Conservation (phyloP, 148 eudicot genomes). For the Vaccinium corymbosum region DNA sequence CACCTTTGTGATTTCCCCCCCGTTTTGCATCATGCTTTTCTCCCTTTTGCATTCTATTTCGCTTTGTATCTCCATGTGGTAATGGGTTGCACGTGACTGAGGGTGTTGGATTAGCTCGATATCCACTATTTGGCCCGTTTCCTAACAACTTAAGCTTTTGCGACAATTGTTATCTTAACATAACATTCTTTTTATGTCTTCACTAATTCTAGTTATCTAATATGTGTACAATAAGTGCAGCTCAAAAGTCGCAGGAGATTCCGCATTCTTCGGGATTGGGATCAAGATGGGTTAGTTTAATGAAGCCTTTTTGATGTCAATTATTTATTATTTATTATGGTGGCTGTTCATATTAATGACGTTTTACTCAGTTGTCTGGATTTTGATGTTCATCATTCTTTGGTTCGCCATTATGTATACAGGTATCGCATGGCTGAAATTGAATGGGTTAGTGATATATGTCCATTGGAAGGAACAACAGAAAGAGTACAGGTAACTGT, state of each 20-base stretch:
- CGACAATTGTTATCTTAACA: neutral
- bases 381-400: slow-evolving; percentile 2
- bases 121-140: neutral
- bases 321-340: neutral
- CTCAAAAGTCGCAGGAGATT: slow-evolving; percentile 96
- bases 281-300: slow-evolving; percentile 89
- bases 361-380: slow-evolving; percentile 2
- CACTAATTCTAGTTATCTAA: slow-evolving; percentile 4
- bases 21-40: neutral
- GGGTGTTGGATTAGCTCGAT: neutral
- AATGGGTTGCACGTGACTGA: neutral
- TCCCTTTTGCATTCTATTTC: neutral
- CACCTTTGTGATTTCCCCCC: neutral
- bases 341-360: slow-evolving; percentile 5
- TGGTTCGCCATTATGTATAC: slow-evolving; percentile 7
- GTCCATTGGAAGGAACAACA: slow-evolving; percentile 61
- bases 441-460: slow-evolving; percentile 44
- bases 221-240: slow-evolving; percentile 36
- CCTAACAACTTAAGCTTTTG: neutral
- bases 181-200: neutral
- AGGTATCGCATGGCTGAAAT: slow-evolving; percentile 30
- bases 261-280: slow-evolving; percentile 76
- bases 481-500: slow-evolving; percentile 67
- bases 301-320: slow-evolving; percentile 4
- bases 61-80: neutral